Evolutionary conservation across 495 filamentous ascomycete species (phyloP), one percentile per base, ranked within the genome.

Genomic region (Massariosphaeria phaeospora): DNA sequence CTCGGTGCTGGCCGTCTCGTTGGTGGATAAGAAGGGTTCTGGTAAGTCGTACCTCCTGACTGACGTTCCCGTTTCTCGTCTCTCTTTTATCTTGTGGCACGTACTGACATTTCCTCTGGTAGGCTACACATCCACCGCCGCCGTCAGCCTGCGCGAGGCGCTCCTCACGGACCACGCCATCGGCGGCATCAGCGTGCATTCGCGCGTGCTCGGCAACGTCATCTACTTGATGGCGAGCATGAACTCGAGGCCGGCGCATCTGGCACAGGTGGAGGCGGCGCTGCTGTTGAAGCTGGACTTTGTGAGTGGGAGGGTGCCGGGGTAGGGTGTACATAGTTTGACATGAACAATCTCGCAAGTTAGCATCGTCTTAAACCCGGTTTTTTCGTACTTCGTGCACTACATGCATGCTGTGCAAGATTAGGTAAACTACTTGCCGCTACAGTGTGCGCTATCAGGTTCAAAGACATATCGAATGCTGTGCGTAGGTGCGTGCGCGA

Each of bases 211-310:
- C 26, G 86, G 86, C 0, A 88, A 89, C 69, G 82, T 88, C 15
- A 67, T 89, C 2, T 91, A 91, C 68, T 57, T 89, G 24, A 89
- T 91, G 85, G 78, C 84, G 4, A 80, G 82, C 58, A 75, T 84
- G 63, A 85, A 75, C 1, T 79, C 79, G 1, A 45, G n/a, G 24
- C 38, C 40, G 3, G 7, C 24, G 17, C 26, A 47, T 26, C 13
- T 47, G 2, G 7, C 24, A 13, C 15, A 26, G 17, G 27, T 47
- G 8, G 26, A 47, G 21, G 12, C 18, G 11, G 43, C 26, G 27
- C 43, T 47, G 18, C 17, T 31, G 21, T 12, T 15, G 17, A 47
- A 47, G 13, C 24, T 44, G 25, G 17, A 13, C 21, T 33, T n/a
- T n/a, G n/a, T n/a, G n/a, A n/a, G n/a, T n/a, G n/a, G n/a, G n/a